Evolutionary conservation across 2,329 filamentous ascomycete species (phyloP).

Genomic region (Kalmusia sp.): DNA sequence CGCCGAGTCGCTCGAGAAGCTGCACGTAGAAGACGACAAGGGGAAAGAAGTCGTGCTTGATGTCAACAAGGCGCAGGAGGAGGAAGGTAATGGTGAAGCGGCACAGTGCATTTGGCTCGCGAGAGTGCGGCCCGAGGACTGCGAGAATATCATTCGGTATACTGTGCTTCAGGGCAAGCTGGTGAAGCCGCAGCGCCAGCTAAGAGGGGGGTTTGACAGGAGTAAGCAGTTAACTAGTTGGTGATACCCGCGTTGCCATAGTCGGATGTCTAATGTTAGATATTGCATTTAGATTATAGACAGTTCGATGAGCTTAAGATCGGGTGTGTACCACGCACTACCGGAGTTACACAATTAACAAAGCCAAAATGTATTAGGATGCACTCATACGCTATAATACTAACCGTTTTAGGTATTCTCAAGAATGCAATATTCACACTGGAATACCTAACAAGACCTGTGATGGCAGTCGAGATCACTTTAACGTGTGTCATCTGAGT

Average conservation of each 20-base stretch:
- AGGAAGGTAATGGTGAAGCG: slow-evolving; percentile 56
- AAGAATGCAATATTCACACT: too few species aligned
- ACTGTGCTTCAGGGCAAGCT: slow-evolving; percentile 94
- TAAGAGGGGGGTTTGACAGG: slow-evolving; percentile 91
- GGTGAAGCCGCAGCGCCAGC: slow-evolving; percentile 83
- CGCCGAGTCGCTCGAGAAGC: slow-evolving; percentile 44
- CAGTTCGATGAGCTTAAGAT: too few species aligned
- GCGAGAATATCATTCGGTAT: slow-evolving; percentile 88
- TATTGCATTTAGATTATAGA: too few species aligned
- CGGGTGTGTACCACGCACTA: too few species aligned
- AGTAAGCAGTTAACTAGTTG: slow-evolving; percentile 83
- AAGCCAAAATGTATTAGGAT: too few species aligned
- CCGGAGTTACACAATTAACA: too few species aligned
- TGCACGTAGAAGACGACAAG: slow-evolving; percentile 48
- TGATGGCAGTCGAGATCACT: too few species aligned
- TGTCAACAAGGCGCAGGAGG: slow-evolving; percentile 46
- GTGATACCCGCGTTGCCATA: slow-evolving; percentile 57
- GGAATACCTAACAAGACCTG: too few species aligned
- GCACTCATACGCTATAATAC: too few species aligned
- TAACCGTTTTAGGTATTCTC: too few species aligned
- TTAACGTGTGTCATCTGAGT: too few species aligned
- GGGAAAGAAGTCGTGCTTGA: slow-evolving; percentile 43
- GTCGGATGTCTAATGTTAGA: neutral
- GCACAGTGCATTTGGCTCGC: slow-evolving; percentile 94
- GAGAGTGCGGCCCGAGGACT: slow-evolving; percentile 83